A percentile compares a stretch with the other conserved stretches of the same genome.
These are phyloP conservation scores for Pseudoturritis turrita DNA, from an alignment of 345 rosid species.

Conservation along the genomic window DNA sequence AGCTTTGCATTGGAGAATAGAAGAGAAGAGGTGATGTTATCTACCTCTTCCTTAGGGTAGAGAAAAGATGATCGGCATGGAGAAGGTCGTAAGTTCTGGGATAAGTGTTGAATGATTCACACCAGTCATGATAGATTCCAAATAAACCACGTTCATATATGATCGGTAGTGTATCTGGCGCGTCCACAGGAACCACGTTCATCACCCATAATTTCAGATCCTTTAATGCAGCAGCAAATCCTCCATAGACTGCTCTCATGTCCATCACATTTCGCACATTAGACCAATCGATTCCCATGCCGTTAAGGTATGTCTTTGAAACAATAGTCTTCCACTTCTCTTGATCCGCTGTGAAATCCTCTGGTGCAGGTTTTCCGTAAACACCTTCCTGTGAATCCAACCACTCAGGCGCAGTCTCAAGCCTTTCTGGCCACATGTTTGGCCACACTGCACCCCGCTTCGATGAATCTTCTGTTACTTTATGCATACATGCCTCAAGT, in stretches of 20 bases:
- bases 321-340: slow-evolving; percentile 64
- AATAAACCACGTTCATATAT: slow-evolving; percentile 90
- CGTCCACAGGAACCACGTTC: slow-evolving; percentile 72
- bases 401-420: slow-evolving; percentile 73
- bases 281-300: slow-evolving; percentile 63
- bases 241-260: slow-evolving; percentile 95
- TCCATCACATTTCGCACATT: slow-evolving; percentile 80
- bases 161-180: slow-evolving; percentile 77
- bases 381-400: slow-evolving; percentile 55
- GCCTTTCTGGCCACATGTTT: slow-evolving; percentile 59
- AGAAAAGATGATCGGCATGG: slow-evolving; percentile 81
- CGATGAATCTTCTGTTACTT: slow-evolving; percentile 45
- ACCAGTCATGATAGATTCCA: slow-evolving; percentile 93
- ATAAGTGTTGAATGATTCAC: slow-evolving; percentile 83
- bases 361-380: slow-evolving; percentile 63
- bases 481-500: slow-evolving; percentile 80
- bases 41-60: slow-evolving; percentile 60
- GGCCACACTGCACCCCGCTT: slow-evolving; percentile 76
- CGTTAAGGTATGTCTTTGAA: slow-evolving; percentile 52
- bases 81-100: slow-evolving; percentile 87
- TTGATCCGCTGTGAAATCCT: slow-evolving; percentile 61
- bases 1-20: neutral
- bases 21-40: neutral
- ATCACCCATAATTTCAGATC: slow-evolving; percentile 80
- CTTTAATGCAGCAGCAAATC: slow-evolving; percentile 78